These are phyloP conservation scores for Yarrowia sp. DNA, from an alignment of 805 yeast genomes.

Conservation along the genomic window DNA sequence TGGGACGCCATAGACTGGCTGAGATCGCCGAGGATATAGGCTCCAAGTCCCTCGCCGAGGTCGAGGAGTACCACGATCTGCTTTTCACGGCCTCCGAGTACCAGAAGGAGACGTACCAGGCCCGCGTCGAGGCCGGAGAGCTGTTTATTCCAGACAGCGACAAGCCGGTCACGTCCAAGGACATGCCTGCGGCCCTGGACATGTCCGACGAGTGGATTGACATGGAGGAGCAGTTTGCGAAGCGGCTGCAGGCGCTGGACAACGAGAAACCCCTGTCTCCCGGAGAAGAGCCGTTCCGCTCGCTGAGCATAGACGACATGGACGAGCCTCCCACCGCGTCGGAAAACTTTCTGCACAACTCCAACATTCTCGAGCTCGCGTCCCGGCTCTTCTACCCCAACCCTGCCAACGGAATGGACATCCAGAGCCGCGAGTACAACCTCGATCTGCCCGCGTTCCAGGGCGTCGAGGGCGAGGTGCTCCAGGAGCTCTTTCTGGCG, in stretches of 20 bases:
- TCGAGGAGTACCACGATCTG: slow-evolving; percentile 33
- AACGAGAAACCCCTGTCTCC: no score
- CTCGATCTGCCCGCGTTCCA: neutral
- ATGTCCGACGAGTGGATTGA: slow-evolving; percentile 33
- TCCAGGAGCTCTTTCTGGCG: neutral
- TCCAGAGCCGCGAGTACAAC: neutral
- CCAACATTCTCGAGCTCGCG: neutral
- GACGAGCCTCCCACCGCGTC: neutral
- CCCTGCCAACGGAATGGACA: neutral
- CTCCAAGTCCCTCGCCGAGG: slow-evolving; percentile 33
- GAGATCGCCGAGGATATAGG: slow-evolving; percentile 32
- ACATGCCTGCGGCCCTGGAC: slow-evolving; percentile 34
- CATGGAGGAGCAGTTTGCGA: slow-evolving; percentile 28
- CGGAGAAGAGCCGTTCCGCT: neutral
- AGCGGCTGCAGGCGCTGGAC: neutral
- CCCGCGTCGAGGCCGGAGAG: neutral
- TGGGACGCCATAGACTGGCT: slow-evolving; percentile 32
- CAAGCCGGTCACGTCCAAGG: slow-evolving; percentile 13
- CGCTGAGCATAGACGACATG: neutral
- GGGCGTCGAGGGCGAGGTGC: neutral
- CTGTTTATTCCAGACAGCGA: neutral
- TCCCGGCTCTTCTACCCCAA: neutral
- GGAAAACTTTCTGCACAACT: neutral
- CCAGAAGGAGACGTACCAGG: neutral
- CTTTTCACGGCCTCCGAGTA: slow-evolving; percentile 27